A percentile compares a stretch with the other conserved stretches of the same genome.
phyloP scores from a whole-genome alignment of 2,329 filamentous ascomycete genomes.

The Pezicula carpinea region DNA sequence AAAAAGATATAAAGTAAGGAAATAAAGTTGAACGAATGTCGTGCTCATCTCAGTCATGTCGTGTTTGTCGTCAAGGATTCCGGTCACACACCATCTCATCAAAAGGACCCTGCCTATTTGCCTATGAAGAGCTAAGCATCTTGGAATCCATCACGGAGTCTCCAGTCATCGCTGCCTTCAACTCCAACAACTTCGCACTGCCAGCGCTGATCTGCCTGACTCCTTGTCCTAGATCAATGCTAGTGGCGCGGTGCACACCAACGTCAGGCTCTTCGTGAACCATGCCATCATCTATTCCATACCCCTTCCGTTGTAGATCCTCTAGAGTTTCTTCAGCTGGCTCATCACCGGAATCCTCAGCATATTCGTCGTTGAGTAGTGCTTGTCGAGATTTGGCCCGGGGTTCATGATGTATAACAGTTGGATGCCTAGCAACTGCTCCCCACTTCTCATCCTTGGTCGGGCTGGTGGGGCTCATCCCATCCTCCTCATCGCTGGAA shows the following conservation, averaged over 20 bases:
- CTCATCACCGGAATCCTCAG: slow-evolving; percentile 17
- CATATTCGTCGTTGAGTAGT: slow-evolving; percentile 32
- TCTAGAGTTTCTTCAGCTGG: slow-evolving; percentile 21
- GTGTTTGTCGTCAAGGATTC: slow-evolving; percentile 10
- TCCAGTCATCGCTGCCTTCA: slow-evolving; percentile 42
- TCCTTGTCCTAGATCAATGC: slow-evolving; percentile 56
- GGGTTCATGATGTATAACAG: slow-evolving; percentile 58
- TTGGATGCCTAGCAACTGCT: slow-evolving; percentile 43
- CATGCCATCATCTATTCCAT: slow-evolving; percentile 9
- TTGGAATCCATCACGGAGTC: slow-evolving; percentile 45
- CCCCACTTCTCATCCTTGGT: slow-evolving; percentile 25
- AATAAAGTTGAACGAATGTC: slow-evolving; percentile 26
- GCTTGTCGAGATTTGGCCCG: slow-evolving; percentile 56
- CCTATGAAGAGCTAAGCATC: slow-evolving; percentile 27
- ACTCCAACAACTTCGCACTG: slow-evolving; percentile 69
- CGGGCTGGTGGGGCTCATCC: slow-evolving; percentile 31
- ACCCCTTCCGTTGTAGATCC: slow-evolving; percentile 28
- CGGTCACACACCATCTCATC: slow-evolving; percentile 2
- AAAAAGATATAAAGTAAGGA: slow-evolving; percentile 13
- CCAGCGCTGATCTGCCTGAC: slow-evolving; percentile 71
- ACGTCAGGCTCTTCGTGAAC: slow-evolving; percentile 14
- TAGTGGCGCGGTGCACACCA: slow-evolving; percentile 59
- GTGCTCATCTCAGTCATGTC: slow-evolving; percentile 24
- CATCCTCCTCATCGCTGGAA: slow-evolving; percentile 57
- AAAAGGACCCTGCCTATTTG: slow-evolving; percentile 3